Conservation (phyloP, 2,329 filamentous ascomycete species). For the Colletotrichum sp. region DNA sequence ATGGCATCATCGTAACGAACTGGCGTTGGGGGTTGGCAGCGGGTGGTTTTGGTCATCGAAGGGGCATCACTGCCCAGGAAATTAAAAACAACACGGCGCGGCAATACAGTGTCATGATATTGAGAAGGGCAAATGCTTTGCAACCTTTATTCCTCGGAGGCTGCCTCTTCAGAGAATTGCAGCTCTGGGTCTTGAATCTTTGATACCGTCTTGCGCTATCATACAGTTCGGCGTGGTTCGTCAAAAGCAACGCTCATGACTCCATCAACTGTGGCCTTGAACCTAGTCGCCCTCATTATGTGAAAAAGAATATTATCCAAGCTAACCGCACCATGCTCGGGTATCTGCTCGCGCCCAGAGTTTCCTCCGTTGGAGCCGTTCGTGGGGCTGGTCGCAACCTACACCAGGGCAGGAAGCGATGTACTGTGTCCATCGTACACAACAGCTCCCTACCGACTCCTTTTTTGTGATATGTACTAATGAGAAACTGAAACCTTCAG, state of each 20-base stretch:
- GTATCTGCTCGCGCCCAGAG: conserved; percentile 10
- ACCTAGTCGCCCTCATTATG: conserved; percentile 5
- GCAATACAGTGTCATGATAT: neutral
- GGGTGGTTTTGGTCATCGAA: neutral
- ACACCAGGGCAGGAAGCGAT: neutral
- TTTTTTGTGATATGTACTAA: conserved; percentile 15
- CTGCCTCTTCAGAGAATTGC: neutral
- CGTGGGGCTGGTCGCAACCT: neutral
- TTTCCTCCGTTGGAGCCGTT: neutral
- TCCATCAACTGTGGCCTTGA: neutral
- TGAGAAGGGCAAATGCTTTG: neutral
- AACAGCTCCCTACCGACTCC: neutral
- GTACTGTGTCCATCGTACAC: neutral
- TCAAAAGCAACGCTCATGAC: conserved; percentile 10
- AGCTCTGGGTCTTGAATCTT: neutral
- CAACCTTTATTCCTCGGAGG: neutral
- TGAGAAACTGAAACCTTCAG: neutral
- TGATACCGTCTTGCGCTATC: conserved; percentile 7
- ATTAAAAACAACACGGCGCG: neutral
- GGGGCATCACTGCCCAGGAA: neutral
- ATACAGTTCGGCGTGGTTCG: conserved; percentile 2
- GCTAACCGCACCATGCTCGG: conserved; percentile 17
- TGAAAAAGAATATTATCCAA: conserved; percentile 14
- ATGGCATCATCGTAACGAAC: conserved; percentile 17
- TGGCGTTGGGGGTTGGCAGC: conserved; percentile 6